Evolutionary conservation across 768 basidiomycete genomes (phyloP), one percentile per base, ranked within the genome.

Genomic region (Leccinum disarticulatum): DNA sequence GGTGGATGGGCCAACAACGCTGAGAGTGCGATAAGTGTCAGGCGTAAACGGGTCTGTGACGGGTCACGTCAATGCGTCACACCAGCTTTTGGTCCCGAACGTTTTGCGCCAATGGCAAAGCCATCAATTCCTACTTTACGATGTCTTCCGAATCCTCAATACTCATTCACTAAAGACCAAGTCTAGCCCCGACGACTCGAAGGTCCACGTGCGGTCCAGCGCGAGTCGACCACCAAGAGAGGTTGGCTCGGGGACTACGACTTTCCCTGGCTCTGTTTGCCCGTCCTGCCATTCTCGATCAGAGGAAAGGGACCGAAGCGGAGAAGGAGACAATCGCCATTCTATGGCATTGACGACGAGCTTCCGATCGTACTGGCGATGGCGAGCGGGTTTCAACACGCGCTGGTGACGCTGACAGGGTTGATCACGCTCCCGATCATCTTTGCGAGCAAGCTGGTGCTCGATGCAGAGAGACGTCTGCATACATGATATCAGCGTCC

Each of bases 181-280:
- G 22, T 50, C 43, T 55, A 43, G 19, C 10, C 43, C n/a, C n/a
- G 10, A 57, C 27, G n/a, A n/a, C n/a, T n/a, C n/a, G n/a, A n/a
- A n/a, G n/a, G n/a, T 57, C 65, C 54, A 3, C 27, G 25, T 6
- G 10, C 56, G 19, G 36, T 76, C 33, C 67, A 65, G 14, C 67
- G 57, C 43, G 82, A 81, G 68, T 31, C 81, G 50, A 80, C 80
- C 6, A 81, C 82, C 2, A 76, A 73, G 61, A 75, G 87, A 48
- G 90, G 91, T 8, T 93, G 91, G 91, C 58, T 93, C n/a, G 91
- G 91, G 1, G 87, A 88, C 69, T 93, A 92, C 68, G 84, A 93
- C 75, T 93, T 90, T 67, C 80, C 75, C 8, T 87, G 84, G 83
- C 80, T 91, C 56, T 92, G 90, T 69, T 81, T 77, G 22, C 90